phyloP scores from a whole-genome alignment of 768 basidiomycete species.

The Russula emetica region DNA sequence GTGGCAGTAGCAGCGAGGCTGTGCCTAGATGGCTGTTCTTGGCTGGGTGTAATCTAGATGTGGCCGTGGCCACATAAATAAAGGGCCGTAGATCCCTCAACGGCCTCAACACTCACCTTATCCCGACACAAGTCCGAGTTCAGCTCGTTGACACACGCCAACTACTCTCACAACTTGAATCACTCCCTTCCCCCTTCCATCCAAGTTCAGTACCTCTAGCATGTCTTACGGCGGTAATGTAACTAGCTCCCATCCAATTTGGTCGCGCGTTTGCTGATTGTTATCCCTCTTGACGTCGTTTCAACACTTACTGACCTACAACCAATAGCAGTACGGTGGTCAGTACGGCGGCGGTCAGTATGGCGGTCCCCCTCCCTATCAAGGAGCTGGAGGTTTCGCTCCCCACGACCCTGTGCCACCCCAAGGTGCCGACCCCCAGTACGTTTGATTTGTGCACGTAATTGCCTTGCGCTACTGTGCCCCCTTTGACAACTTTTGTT shows the following conservation, averaged over 20 bases:
- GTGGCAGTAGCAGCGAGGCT: too few species aligned
- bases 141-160: not conserved
- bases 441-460: slow-evolving; percentile 36
- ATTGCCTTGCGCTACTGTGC: too few species aligned
- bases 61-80: too few species aligned
- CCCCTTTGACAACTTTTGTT: not conserved
- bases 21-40: too few species aligned
- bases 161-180: not conserved
- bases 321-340: not conserved
- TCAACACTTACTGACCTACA: not conserved
- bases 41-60: too few species aligned
- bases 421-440: slow-evolving; percentile 75
- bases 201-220: not conserved
- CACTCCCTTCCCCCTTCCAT: not conserved
- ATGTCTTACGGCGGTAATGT: not conserved
- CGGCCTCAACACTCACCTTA: not conserved
- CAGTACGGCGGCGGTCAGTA: not conserved
- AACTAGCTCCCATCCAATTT: not conserved
- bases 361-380: slow-evolving; percentile 21
- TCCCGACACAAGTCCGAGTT: not conserved
- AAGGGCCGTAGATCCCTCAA: not conserved
- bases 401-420: slow-evolving; percentile 43
- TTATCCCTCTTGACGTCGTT: not conserved
- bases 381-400: slow-evolving; percentile 36
- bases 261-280: not conserved